A percentile compares a stretch with the other conserved stretches of the same genome.
phyloP scores from a whole-genome alignment of 495 filamentous ascomycete genomes.

The Penicillium paradoxum region DNA sequence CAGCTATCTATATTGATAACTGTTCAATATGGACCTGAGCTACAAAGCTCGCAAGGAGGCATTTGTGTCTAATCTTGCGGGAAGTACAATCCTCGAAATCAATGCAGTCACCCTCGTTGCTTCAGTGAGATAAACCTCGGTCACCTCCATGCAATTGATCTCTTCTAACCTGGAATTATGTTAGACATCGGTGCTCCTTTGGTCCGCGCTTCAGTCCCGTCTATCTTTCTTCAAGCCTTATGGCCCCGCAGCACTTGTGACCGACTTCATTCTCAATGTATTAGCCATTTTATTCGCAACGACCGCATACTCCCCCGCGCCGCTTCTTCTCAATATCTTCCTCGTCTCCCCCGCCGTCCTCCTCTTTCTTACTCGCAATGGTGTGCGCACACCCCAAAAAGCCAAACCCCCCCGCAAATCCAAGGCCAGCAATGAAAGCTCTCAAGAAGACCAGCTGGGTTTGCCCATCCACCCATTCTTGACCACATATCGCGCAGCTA shows the following conservation, averaged over 20 bases:
- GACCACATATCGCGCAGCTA: slow-evolving; percentile 80
- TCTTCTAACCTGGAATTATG: neutral
- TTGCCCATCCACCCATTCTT: slow-evolving; percentile 85
- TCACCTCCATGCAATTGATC: neutral
- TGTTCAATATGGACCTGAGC: slow-evolving; percentile 48
- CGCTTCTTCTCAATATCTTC: slow-evolving; percentile 69
- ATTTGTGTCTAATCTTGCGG: slow-evolving; percentile 89
- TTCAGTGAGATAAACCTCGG: slow-evolving; percentile 55
- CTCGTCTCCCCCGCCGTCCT: slow-evolving; percentile 65
- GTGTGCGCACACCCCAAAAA: slow-evolving; percentile 45
- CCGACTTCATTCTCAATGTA: slow-evolving; percentile 86
- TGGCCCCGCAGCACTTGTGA: slow-evolving; percentile 56
- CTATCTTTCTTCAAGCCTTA: slow-evolving; percentile 78
- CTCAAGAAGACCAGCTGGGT: slow-evolving; percentile 32
- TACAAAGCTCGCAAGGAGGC: slow-evolving; percentile 92
- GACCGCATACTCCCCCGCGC: slow-evolving; percentile 76
- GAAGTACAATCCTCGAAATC: slow-evolving; percentile 79
- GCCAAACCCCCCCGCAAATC: slow-evolving; percentile 53
- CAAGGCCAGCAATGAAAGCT: slow-evolving; percentile 24
- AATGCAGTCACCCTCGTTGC: slow-evolving; percentile 78
- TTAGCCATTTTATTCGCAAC: slow-evolving; percentile 74
- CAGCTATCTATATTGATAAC: slow-evolving; percentile 1
- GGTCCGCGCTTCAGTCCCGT: slow-evolving; percentile 86
- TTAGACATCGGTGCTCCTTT: slow-evolving; percentile 77
- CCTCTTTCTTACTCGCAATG: slow-evolving; percentile 48